These are phyloP conservation scores for Spirogloea muscicola DNA, from an alignment of 139 green algal genomes.

Conservation along the genomic window DNA sequence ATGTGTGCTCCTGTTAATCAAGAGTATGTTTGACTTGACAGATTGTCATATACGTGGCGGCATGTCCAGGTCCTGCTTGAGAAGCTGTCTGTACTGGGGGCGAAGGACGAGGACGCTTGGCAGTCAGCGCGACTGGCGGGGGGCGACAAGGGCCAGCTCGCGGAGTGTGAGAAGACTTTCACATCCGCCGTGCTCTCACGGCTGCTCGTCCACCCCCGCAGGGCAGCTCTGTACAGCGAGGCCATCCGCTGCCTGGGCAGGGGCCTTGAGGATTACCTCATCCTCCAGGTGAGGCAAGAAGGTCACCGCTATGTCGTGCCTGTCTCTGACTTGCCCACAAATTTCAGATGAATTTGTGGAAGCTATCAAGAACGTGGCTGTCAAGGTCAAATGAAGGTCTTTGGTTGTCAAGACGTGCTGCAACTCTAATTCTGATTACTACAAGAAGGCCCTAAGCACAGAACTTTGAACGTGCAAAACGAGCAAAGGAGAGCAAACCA, in stretches of 20 bases:
- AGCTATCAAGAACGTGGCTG: too few relatives aligned
- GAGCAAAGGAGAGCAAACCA: not conserved
- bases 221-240: conserved; percentile 35
- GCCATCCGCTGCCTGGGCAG: conserved; percentile 11
- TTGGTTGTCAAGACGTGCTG: too few relatives aligned
- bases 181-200: conserved; percentile 29
- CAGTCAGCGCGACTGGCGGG: not conserved
- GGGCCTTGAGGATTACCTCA: conserved; percentile 27
- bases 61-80: conserved; percentile 3
- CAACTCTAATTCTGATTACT: too few relatives aligned
- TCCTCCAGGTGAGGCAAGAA: conserved; percentile 25
- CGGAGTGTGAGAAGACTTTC: conserved; percentile 37
- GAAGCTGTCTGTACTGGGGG: not conserved
- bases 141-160: conserved; percentile 9
- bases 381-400: too few relatives aligned
- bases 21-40: too few relatives aligned
- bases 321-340: too few relatives aligned
- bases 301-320: too few relatives aligned
- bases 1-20: not conserved
- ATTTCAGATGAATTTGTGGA: too few relatives aligned
- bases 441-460: too few relatives aligned
- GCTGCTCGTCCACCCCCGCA: conserved; percentile 16
- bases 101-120: not conserved
- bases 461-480: not conserved
- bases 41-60: too few relatives aligned